These are phyloP conservation scores for Ceratocystis lukuohia DNA, from an alignment of 2,329 filamentous ascomycete species.

Conservation along the genomic window DNA sequence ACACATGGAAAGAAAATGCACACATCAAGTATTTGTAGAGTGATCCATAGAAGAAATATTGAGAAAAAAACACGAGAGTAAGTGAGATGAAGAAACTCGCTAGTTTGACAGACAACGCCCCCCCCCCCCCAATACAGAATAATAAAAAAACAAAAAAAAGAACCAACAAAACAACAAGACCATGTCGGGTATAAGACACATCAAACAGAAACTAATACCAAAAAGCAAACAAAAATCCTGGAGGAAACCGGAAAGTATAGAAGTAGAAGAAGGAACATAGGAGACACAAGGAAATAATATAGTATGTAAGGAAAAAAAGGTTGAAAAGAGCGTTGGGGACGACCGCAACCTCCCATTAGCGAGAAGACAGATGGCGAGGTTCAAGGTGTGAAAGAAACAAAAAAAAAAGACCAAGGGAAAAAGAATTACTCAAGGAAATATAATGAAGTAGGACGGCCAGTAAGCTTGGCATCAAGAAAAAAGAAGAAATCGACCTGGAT, in stretches of 20 bases:
- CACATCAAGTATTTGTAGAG: too few species aligned
- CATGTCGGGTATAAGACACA: slow-evolving; percentile 10
- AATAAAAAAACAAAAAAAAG: neutral
- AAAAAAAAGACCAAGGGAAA: neutral
- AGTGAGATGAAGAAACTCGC: neutral
- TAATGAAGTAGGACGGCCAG: neutral
- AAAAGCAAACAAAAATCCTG: neutral
- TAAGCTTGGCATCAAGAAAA: neutral
- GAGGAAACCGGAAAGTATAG: neutral
- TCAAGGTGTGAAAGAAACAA: slow-evolving; percentile 3
- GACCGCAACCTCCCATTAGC: neutral
- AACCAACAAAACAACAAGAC: neutral
- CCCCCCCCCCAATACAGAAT: neutral
- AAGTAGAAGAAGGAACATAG: neutral
- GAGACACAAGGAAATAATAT: neutral
- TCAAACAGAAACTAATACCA: neutral
- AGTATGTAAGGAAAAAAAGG: neutral
- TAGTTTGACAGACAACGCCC: neutral
- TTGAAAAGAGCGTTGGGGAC: neutral
- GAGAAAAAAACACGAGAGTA: neutral
- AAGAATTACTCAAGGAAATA: slow-evolving; percentile 3
- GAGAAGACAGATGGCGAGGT: neutral
- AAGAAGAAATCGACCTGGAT: slow-evolving; percentile 4
- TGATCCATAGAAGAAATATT: neutral
- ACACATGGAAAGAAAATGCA: too few species aligned